Conservation (phyloP, 495 filamentous ascomycete species). For the Hypoxylon intermedium region DNA sequence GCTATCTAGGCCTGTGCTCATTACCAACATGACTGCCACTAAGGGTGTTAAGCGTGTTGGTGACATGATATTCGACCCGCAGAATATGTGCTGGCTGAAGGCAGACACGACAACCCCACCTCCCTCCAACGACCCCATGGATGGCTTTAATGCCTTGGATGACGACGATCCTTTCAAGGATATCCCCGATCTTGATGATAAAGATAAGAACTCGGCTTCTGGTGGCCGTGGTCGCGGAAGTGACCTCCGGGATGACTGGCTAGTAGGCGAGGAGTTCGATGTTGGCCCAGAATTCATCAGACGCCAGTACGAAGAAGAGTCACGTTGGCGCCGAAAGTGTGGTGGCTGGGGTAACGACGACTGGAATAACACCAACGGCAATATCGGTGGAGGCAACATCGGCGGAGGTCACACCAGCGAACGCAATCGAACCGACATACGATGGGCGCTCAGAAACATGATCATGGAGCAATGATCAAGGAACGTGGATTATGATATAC, state of each 20-base stretch:
- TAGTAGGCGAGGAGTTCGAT: constrained; percentile 95
- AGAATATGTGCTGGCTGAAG: constrained; percentile 94
- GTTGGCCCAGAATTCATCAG: constrained; percentile 93
- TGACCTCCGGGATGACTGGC: constrained; percentile 75
- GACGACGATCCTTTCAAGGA: constrained; percentile 65
- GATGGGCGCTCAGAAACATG: constrained; percentile 59
- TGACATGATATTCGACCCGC: constrained; percentile 96
- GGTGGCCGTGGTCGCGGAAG: constrained; percentile 48
- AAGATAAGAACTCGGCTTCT: constrained; percentile 54
- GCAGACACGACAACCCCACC: constrained; percentile 55
- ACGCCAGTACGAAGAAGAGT: constrained; percentile 88
- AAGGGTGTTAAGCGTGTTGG: constrained; percentile 88
- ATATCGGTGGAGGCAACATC: no score
- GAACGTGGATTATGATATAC: background rate
- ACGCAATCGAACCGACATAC: constrained; percentile 53
- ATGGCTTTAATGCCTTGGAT: constrained; percentile 82
- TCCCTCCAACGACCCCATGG: constrained; percentile 60
- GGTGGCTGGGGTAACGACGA: constrained; percentile 69
- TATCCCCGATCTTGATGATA: constrained; percentile 61
- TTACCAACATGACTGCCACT: constrained; percentile 79
- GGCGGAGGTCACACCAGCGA: no score
- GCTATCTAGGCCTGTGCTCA: constrained; percentile 87
- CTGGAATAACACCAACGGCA: no score
- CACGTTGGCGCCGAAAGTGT: constrained; percentile 84
- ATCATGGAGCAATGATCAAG: constrained; percentile 41